Evolutionary conservation across 176 grass and related monocot species (phyloP).

Genomic region (Carex scoparia): DNA sequence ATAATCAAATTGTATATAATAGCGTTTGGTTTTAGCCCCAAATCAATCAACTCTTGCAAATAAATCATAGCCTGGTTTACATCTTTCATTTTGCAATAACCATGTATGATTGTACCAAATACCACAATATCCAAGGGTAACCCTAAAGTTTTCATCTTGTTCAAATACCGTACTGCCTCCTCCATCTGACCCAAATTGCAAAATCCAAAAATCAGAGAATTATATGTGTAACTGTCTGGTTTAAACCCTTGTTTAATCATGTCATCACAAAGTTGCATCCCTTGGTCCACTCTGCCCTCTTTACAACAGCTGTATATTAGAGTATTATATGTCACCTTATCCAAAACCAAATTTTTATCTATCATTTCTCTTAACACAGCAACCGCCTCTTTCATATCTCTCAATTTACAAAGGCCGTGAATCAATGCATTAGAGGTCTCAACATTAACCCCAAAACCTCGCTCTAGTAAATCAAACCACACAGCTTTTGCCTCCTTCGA

Average conservation of each 20-base stretch:
- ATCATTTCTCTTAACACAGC: slow-evolving; percentile 56
- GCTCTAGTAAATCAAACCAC: slow-evolving; percentile 45
- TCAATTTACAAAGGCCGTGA: slow-evolving; percentile 66
- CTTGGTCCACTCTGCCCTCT: slow-evolving; percentile 58
- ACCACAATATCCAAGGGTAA: slow-evolving; percentile 66
- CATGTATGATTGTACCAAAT: slow-evolving; percentile 72
- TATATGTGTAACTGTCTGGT: slow-evolving; percentile 70
- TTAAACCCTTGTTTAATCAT: slow-evolving; percentile 75
- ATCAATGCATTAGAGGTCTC: slow-evolving; percentile 79
- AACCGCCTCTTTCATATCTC: slow-evolving; percentile 47
- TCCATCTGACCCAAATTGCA: slow-evolving; percentile 70
- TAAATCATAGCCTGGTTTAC: slow-evolving; percentile 61
- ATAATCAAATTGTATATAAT: slow-evolving; percentile 82
- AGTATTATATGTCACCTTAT: slow-evolving; percentile 86
- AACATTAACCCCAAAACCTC: slow-evolving; percentile 61
- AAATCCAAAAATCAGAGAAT: slow-evolving; percentile 52
- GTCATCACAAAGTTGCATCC: slow-evolving; percentile 55
- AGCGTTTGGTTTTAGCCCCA: slow-evolving; percentile 63
- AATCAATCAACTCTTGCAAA: slow-evolving; percentile 44
- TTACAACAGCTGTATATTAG: slow-evolving; percentile 72
- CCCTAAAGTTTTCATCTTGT: slow-evolving; percentile 56
- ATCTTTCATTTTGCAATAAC: slow-evolving; percentile 76
- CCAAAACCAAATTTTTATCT: slow-evolving; percentile 41
- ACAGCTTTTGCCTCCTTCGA: slow-evolving; percentile 47
- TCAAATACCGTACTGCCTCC: slow-evolving; percentile 44